Percentiles rank a stretch among this genome's conserved stretches.
Evolutionary conservation across 1,139 yeast species (phyloP).

Genomic region (Geotrichum aggregatum): DNA sequence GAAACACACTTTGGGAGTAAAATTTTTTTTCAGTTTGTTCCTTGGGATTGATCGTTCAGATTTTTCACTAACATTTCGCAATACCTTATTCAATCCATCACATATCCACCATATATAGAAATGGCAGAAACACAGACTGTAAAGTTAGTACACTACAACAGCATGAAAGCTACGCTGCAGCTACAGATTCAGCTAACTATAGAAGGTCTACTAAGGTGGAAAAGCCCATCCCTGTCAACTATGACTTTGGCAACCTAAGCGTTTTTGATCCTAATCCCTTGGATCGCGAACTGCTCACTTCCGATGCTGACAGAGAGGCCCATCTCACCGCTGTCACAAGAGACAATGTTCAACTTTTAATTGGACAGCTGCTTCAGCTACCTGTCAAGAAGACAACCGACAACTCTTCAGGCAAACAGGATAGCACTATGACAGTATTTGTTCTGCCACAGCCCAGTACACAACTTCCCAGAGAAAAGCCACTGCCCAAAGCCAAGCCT

Average conservation of each 20-base stretch:
- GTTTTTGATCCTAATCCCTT: slow-evolving; percentile 77
- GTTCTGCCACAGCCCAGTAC: slow-evolving; percentile 82
- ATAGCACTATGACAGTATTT: slow-evolving; percentile 74
- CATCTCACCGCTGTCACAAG: slow-evolving; percentile 68
- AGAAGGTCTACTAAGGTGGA: slow-evolving; percentile 76
- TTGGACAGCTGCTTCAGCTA: slow-evolving; percentile 83
- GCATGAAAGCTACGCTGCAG: too few relatives aligned
- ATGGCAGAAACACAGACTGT: slow-evolving; percentile 5
- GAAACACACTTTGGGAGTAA: too few relatives aligned
- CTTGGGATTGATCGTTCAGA: too few relatives aligned
- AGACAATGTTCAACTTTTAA: slow-evolving; percentile 85
- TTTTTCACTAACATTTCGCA: background rate
- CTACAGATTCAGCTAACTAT: background rate
- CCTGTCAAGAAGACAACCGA: slow-evolving; percentile 86
- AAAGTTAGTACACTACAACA: background rate
- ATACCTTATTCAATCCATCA: too few relatives aligned
- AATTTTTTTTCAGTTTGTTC: too few relatives aligned
- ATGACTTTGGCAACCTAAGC: slow-evolving; percentile 81
- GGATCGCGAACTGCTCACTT: slow-evolving; percentile 71
- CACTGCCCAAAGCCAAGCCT: slow-evolving; percentile 87
- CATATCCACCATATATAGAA: too few relatives aligned
- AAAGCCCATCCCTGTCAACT: slow-evolving; percentile 79
- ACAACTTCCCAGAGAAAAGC: slow-evolving; percentile 87
- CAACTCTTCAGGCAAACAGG: slow-evolving; percentile 51
- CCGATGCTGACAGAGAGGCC: slow-evolving; percentile 55